phyloP scores from a whole-genome alignment of 768 basidiomycete species.

The Lactarius deliciosus region DNA sequence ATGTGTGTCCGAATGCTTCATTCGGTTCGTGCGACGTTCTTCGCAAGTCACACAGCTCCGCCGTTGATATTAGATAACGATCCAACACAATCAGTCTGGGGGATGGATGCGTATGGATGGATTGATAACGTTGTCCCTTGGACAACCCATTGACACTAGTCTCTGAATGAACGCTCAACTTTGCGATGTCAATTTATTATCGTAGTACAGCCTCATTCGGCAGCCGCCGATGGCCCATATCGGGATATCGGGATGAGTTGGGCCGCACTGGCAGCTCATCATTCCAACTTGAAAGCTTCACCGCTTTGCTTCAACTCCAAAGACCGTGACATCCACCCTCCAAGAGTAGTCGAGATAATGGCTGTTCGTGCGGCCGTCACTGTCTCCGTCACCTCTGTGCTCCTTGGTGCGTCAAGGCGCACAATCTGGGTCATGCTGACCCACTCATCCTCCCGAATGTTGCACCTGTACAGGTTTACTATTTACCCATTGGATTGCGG shows the following conservation, averaged over 20 bases:
- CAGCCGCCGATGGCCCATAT: too few relatives aligned
- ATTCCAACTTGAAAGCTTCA: neutral
- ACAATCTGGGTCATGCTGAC: neutral
- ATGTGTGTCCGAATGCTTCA: neutral
- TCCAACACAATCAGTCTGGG: too few relatives aligned
- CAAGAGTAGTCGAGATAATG: conserved; percentile 27
- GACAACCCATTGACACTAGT: too few relatives aligned
- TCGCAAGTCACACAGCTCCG: too few relatives aligned
- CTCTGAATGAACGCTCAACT: too few relatives aligned
- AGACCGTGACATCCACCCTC: neutral
- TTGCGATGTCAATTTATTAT: too few relatives aligned
- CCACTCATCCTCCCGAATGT: conserved; percentile 17
- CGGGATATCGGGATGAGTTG: too few relatives aligned
- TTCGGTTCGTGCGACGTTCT: neutral
- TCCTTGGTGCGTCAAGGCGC: conserved; percentile 56
- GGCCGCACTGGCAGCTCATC: neutral
- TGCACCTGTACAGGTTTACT: conserved; percentile 54
- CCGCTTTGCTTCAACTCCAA: neutral
- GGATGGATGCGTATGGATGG: too few relatives aligned
- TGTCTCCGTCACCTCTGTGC: conserved; percentile 74
- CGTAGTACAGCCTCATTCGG: too few relatives aligned
- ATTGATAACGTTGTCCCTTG: too few relatives aligned
- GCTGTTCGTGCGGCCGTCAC: conserved; percentile 74
- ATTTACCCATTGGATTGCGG: conserved; percentile 92
- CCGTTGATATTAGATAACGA: too few relatives aligned